phyloP scores from a whole-genome alignment of 495 filamentous ascomycete species.

The Mycothermus thermophilus region DNA sequence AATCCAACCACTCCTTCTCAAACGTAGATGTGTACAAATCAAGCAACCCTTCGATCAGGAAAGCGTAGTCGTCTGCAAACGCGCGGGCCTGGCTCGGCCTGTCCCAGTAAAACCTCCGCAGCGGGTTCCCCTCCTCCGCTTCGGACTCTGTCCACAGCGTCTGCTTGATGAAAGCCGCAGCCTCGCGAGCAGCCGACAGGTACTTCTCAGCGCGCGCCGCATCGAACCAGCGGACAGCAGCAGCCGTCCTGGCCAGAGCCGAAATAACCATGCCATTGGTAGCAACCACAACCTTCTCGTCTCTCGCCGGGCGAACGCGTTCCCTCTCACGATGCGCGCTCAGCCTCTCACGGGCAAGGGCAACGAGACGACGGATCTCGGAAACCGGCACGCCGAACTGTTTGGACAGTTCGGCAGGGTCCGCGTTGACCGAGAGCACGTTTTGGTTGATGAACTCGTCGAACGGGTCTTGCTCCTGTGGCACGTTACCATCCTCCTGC shows the following conservation, averaged over 20 bases:
- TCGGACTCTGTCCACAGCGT: slow-evolving; percentile 57
- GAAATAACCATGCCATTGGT: slow-evolving; percentile 90
- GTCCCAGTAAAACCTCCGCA: slow-evolving; percentile 68
- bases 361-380: slow-evolving; percentile 60
- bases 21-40: slow-evolving; percentile 83
- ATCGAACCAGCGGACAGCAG: slow-evolving; percentile 50
- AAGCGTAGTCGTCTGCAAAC: slow-evolving; percentile 95
- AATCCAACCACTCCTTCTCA: slow-evolving; percentile 62
- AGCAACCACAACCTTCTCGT: slow-evolving; percentile 78
- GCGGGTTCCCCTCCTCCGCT: slow-evolving; percentile 25
- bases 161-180: slow-evolving; percentile 60
- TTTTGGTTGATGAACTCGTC: slow-evolving; percentile 89
- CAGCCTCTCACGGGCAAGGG: slow-evolving; percentile 53
- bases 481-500: slow-evolving; percentile 75
- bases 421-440: slow-evolving; percentile 32
- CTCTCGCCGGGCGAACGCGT: slow-evolving; percentile 65
- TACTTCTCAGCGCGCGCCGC: slow-evolving; percentile 41
- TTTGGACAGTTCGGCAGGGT: slow-evolving; percentile 53
- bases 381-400: slow-evolving; percentile 64
- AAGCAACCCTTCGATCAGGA: slow-evolving; percentile 68
- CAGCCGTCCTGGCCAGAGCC: slow-evolving; percentile 58
- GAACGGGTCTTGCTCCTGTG: slow-evolving; percentile 69
- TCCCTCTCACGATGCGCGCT: slow-evolving; percentile 58
- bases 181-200: slow-evolving; percentile 48
- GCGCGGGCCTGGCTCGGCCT: slow-evolving; percentile 54